Evolutionary conservation across 768 basidiomycete species (phyloP), one percentile per base, ranked within the genome.

Genomic region (Serendipita sp.): DNA sequence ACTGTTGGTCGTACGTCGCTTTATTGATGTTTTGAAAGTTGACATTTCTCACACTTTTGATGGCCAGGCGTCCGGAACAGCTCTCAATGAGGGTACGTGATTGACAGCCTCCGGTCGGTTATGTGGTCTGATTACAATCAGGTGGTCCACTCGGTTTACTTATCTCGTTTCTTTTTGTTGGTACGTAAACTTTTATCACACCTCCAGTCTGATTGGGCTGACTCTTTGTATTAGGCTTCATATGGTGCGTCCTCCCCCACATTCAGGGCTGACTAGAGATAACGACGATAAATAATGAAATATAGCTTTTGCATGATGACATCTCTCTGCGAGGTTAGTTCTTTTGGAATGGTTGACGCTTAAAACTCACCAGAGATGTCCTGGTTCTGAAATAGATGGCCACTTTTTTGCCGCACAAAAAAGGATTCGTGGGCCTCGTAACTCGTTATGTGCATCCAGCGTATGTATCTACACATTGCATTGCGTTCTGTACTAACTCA

Each of bases 241-340:
- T 60, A 23, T 23, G 16, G 56, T 60, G 10, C 8, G 56, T 54
- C 23, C 11, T 30, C 30, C 52, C 30, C 30, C 28, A 15, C 52
- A 16, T 30, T 30, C 23, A 23, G 23, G 23, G 23, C 23, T 23
- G 23, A 23, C 23, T 23, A 23, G 23, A 23, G 23, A 23, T 23
- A 23, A 28, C 15, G 30, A 16, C 15, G 52, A 16, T 54, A 11
- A 11, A 15, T 30, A 16, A 15, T 16, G 11, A 28, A 11, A 11
- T 11, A 15, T 28, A 60, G 56, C 35, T 60, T 28, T n/a, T 60
- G 56, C 34, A 60, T 60, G 56, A 60, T 60, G 56, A 60, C 56
- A 3, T 32, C 28, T n/a, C n/a, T 60, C 8, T 60, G 56, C 56
- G 56, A 60, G 34, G 23, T 60, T 23, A 52, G 32, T 60, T 36